phyloP scores from a whole-genome alignment of 257 asterid species.

The Solanum pinnatisectum region DNA sequence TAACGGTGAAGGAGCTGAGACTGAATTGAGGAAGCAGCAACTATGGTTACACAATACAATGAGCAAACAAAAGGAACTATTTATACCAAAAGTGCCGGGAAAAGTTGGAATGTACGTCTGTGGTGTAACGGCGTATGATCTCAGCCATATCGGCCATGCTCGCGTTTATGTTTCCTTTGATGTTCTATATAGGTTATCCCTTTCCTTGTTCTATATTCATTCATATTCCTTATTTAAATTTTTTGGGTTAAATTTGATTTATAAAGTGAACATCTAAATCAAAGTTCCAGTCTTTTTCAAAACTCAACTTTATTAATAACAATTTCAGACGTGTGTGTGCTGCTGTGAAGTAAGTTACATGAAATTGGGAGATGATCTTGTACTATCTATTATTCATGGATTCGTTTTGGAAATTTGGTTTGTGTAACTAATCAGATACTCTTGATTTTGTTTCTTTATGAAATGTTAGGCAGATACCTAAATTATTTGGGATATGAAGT shows the following conservation, averaged over 20 bases:
- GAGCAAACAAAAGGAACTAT: conserved; percentile 69
- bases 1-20: not conserved
- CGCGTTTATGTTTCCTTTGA: conserved; percentile 92
- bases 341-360: not conserved
- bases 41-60: conserved; percentile 82
- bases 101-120: conserved; percentile 94
- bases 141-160: conserved; percentile 97
- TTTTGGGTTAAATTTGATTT: not conserved
- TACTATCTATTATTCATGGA: not conserved
- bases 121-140: conserved; percentile 95
- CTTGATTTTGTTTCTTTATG: conserved; percentile 10
- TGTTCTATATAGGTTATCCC: conserved; percentile 53
- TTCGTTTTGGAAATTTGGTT: not conserved
- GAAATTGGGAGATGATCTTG: not conserved
- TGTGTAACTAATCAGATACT: conserved; percentile 13
- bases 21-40: conserved; percentile 21
- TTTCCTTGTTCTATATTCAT: not conserved
- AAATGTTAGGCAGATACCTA: conserved; percentile 78
- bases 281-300: not conserved
- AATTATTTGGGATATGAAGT: conserved; percentile 85
- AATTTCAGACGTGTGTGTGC: not conserved
- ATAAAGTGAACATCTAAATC: not conserved
- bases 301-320: not conserved
- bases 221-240: not conserved
- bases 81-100: conserved; percentile 61